Evolutionary conservation across 2,329 filamentous ascomycete species (phyloP).

Genomic region (Leptographium flavum): DNA sequence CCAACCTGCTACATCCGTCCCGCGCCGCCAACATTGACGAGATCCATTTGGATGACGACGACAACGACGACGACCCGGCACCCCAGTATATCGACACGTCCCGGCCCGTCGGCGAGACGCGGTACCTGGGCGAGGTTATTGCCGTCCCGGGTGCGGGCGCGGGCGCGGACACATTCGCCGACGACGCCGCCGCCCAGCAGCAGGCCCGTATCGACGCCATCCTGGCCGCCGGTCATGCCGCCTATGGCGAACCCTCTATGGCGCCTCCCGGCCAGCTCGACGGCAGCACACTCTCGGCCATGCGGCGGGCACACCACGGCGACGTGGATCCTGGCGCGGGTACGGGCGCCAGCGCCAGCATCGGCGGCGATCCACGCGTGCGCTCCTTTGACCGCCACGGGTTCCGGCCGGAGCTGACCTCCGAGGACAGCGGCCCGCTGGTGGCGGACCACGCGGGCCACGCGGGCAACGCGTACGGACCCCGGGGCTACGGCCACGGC

Average conservation of each 20-base stretch:
- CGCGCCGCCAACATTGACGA: constrained; percentile 25
- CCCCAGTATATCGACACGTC: constrained; percentile 20
- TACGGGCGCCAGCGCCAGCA: not conserved
- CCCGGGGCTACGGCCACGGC: not conserved
- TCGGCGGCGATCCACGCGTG: not conserved
- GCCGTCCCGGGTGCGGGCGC: too few species aligned
- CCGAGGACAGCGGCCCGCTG: not conserved
- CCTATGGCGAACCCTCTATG: constrained; percentile 1
- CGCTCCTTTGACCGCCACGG: constrained; percentile 2
- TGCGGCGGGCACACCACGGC: not conserved
- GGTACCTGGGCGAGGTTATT: constrained; percentile 2
- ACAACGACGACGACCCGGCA: constrained; percentile 12
- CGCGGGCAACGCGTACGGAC: not conserved
- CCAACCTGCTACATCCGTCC: constrained; percentile 3
- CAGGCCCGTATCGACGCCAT: constrained; percentile 17
- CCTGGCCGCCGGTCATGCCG: constrained; percentile 10
- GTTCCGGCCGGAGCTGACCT: constrained; percentile 1
- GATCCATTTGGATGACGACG: constrained; percentile 26
- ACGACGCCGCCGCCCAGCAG: constrained; percentile 4
- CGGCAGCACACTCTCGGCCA: constrained; percentile 6
- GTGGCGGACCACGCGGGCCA: not conserved
- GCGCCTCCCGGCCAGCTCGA: constrained; percentile 6
- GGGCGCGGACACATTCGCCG: too few species aligned
- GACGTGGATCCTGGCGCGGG: not conserved
- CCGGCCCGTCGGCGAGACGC: constrained; percentile 15